Evolutionary conservation across 306 rosid genomes (phyloP).

Genomic region (Pachyrhizus erosus): DNA sequence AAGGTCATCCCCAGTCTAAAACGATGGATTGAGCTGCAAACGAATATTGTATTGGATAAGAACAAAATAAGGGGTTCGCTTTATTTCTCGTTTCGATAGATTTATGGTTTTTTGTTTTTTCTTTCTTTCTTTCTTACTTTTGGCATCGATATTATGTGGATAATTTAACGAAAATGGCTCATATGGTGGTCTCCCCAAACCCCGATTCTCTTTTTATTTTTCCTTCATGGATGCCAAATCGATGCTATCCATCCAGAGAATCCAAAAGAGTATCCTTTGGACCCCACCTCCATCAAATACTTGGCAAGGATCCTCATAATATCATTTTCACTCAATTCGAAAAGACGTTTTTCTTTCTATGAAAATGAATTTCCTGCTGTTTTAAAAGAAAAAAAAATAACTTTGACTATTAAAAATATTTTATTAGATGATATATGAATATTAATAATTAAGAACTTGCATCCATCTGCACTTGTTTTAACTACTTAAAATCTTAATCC

Average conservation of each 20-base stretch:
- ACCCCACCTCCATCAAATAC: conserved; percentile 44
- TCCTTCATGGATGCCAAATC: conserved; percentile 27
- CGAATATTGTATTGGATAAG: background rate
- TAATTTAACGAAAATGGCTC: conserved; percentile 5
- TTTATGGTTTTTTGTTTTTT: background rate
- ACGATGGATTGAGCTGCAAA: background rate
- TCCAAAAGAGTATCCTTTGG: conserved; percentile 47
- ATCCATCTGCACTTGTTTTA: background rate
- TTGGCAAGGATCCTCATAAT: conserved; percentile 40
- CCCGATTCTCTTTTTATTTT: background rate
- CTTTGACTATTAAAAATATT: background rate
- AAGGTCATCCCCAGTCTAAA: no score
- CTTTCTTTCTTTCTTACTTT: background rate
- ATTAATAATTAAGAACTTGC: background rate
- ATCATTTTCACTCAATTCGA: background rate
- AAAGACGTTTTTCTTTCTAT: conserved; percentile 11
- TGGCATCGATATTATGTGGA: background rate
- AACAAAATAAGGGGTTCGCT: background rate
- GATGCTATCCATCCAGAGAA: conserved; percentile 44
- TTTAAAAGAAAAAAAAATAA: background rate
- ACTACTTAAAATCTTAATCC: background rate
- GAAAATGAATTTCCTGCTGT: background rate
- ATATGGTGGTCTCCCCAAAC: background rate
- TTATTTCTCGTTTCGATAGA: background rate
- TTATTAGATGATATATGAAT: background rate